phyloP scores from a whole-genome alignment of 2,329 filamentous ascomycete species.

The Bipolaris sorokiniana region DNA sequence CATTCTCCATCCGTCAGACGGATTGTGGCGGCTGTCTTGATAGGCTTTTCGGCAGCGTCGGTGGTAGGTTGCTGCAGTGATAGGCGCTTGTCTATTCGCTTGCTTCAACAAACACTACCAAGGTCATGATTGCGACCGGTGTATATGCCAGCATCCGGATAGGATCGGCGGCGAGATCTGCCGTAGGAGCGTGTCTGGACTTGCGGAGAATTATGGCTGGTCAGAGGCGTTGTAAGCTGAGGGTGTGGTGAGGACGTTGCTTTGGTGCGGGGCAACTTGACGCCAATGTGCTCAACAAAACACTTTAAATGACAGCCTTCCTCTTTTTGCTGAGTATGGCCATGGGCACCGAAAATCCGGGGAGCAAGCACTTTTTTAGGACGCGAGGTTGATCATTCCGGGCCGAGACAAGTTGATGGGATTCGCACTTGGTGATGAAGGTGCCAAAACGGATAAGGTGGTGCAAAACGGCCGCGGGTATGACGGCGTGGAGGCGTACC shows the following conservation, averaged over 20 bases:
- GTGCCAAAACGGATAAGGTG: conserved; percentile 12
- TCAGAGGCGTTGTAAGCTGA: conserved; percentile 11
- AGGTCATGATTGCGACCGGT: conserved; percentile 9
- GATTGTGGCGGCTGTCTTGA: conserved; percentile 12
- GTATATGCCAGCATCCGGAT: conserved; percentile 18
- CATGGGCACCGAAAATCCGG: neutral
- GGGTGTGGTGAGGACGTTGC: conserved; percentile 25
- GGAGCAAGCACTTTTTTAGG: neutral
- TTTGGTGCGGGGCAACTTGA: conserved; percentile 17
- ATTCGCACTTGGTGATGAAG: conserved; percentile 6
- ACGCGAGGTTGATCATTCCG: conserved; percentile 6
- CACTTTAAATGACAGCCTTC: neutral
- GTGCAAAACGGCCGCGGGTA: conserved; percentile 31
- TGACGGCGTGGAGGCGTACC: conserved; percentile 32
- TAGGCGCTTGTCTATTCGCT: conserved; percentile 12
- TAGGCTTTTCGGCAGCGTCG: conserved; percentile 4
- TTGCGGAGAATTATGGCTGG: conserved; percentile 29
- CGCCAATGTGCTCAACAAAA: conserved; percentile 1
- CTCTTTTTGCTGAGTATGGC: neutral
- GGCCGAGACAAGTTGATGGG: conserved; percentile 11
- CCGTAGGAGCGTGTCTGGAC: conserved; percentile 34
- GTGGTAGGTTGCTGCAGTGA: conserved; percentile 14
- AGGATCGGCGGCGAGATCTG: conserved; percentile 34
- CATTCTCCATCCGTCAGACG: neutral
- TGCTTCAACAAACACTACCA: conserved; percentile 8